Conservation (phyloP, 208 protist species). For the Acanthamoeba castellanii region DNA sequence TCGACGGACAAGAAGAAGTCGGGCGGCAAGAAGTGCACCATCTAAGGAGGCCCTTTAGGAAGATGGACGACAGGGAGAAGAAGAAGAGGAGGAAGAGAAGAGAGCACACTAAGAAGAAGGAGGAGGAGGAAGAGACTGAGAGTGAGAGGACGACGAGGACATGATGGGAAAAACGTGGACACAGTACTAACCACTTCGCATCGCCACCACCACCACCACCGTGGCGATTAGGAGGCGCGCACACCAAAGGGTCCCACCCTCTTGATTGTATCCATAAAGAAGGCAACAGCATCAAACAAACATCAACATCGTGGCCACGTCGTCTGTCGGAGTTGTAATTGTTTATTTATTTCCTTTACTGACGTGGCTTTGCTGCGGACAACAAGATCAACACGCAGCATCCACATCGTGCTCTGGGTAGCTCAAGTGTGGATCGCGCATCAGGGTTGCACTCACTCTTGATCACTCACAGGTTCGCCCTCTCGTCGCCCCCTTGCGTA, state of each 20-base stretch:
- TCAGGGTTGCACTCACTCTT: no score
- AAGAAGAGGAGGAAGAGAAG: background rate
- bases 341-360: background rate
- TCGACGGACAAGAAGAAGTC: conserved; percentile 17
- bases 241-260: background rate
- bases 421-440: no score
- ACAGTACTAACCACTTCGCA: no score
- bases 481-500: no score
- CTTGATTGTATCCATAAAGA: conserved; percentile 61
- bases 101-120: background rate
- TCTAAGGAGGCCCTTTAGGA: background rate
- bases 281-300: background rate
- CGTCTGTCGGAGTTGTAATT: background rate
- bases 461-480: no score
- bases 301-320: background rate
- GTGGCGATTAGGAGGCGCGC: background rate
- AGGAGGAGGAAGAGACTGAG: background rate
- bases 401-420: no score
- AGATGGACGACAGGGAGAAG: background rate
- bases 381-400: background rate
- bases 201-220: background rate
- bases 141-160: background rate
- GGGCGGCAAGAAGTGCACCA: conserved; percentile 64
- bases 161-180: background rate
- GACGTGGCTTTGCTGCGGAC: background rate